Conservation (phyloP, 192 early-diverging fungal species). For the Linnemannia schmuckeri region DNA sequence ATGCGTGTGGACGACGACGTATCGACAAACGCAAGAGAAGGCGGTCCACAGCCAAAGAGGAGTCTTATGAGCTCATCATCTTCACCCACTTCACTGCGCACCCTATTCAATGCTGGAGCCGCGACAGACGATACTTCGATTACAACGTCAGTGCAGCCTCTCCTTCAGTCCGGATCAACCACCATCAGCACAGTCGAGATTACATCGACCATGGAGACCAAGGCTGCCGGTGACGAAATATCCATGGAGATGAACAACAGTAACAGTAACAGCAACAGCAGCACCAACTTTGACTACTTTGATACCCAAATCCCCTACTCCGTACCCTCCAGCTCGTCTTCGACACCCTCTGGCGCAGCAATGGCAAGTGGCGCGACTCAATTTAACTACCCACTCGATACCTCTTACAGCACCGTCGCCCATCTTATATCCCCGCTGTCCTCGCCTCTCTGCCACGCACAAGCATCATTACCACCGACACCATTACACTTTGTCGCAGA, state of each 20-base stretch:
- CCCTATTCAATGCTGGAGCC: slow-evolving; percentile 30
- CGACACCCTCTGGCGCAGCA: slow-evolving; percentile 36
- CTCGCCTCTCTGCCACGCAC: slow-evolving; percentile 38
- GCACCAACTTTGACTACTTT: slow-evolving; percentile 29
- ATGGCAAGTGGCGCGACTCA: slow-evolving; percentile 10
- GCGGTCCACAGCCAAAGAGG: background rate
- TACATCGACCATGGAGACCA: slow-evolving; percentile 1
- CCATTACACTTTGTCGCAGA: slow-evolving; percentile 34
- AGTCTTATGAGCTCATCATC: slow-evolving; percentile 43
- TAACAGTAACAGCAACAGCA: background rate
- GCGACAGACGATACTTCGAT: background rate
- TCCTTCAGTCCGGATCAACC: background rate
- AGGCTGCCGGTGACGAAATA: slow-evolving; percentile 1
- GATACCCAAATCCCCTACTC: slow-evolving; percentile 29
- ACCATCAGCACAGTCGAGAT: background rate
- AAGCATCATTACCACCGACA: slow-evolving; percentile 43
- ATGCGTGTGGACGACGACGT: slow-evolving; percentile 30
- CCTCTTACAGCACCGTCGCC: slow-evolving; percentile 25
- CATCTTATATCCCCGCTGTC: slow-evolving; percentile 42
- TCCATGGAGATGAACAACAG: slow-evolving; percentile 3
- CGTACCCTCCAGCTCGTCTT: slow-evolving; percentile 24
- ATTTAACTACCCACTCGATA: slow-evolving; percentile 14
- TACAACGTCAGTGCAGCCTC: slow-evolving; percentile 5
- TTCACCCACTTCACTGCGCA: slow-evolving; percentile 41
- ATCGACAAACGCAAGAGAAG: background rate